A percentile compares a stretch with the other conserved stretches of the same genome.
Evolutionary conservation across 1,284 basidiomycete species (phyloP).

Genomic region (Malassezia dermatis): DNA sequence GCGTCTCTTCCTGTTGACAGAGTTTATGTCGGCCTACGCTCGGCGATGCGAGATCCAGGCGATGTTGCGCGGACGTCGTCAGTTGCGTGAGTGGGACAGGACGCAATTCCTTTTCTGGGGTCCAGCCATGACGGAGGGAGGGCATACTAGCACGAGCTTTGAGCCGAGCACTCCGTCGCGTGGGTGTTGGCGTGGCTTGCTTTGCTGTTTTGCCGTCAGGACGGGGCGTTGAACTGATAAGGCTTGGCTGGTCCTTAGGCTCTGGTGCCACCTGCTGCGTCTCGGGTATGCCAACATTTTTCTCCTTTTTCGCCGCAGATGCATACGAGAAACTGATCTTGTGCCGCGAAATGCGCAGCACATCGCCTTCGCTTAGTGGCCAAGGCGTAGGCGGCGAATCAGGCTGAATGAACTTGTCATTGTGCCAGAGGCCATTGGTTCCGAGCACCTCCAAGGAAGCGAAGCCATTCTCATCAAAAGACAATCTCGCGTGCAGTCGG

Average conservation of each 20-base stretch:
- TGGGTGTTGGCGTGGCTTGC: neutral
- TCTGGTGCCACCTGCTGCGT: neutral
- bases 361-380: neutral
- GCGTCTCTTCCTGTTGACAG: no score
- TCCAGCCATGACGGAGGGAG: neutral
- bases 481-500: constrained; percentile 9
- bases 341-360: neutral
- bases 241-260: neutral
- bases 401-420: constrained; percentile 3
- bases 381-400: neutral
- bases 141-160: constrained; percentile 10
- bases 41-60: neutral
- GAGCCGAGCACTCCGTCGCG: constrained; percentile 11
- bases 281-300: neutral
- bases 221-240: neutral
- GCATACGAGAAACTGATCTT: neutral
- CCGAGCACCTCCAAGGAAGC: constrained; percentile 7
- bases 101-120: neutral
- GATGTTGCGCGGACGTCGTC: neutral
- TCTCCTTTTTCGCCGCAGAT: neutral
- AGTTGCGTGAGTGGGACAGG: neutral
- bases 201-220: neutral
- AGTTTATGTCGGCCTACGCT: neutral
- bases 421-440: constrained; percentile 8
- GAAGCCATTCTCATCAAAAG: neutral